Conservation (phyloP, 1,284 basidiomycete species). For the Pterula multifida region DNA sequence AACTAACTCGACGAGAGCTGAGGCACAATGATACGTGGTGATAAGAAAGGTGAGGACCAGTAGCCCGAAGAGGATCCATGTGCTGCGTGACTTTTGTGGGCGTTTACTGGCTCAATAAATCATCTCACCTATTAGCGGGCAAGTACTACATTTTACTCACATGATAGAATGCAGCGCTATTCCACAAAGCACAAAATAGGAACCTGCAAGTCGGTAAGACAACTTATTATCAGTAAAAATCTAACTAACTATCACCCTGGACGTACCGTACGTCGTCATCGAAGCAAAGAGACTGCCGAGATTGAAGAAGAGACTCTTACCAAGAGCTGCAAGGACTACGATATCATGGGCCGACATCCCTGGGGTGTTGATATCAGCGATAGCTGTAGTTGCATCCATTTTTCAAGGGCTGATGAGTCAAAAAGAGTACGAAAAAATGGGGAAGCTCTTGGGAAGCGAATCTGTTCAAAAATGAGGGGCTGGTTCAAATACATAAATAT, state of each 20-base stretch:
- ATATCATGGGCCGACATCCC: neutral
- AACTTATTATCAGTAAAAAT: neutral
- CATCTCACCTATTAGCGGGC: neutral
- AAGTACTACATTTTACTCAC: neutral
- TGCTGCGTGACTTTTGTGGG: neutral
- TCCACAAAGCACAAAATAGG: neutral
- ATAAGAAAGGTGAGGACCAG: neutral
- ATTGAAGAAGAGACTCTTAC: neutral
- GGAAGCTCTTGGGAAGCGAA: too few species aligned
- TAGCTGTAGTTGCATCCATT: neutral
- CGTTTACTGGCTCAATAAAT: neutral
- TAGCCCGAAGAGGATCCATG: neutral
- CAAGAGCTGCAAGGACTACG: neutral
- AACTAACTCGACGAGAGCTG: neutral
- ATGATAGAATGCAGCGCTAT: neutral
- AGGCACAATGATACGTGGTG: neutral
- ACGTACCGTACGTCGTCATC: neutral
- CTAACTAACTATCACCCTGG: neutral
- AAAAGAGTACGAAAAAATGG: too few species aligned
- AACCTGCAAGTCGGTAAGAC: neutral
- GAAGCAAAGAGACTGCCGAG: neutral
- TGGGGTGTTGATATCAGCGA: neutral
- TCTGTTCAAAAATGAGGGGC: too few species aligned
- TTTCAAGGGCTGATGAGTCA: too few species aligned
- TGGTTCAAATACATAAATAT: too few species aligned